Evolutionary conservation across 1,139 yeast species (phyloP), one percentile per base, ranked within the genome.

Genomic region (Debaryomycetaceae sp.): DNA sequence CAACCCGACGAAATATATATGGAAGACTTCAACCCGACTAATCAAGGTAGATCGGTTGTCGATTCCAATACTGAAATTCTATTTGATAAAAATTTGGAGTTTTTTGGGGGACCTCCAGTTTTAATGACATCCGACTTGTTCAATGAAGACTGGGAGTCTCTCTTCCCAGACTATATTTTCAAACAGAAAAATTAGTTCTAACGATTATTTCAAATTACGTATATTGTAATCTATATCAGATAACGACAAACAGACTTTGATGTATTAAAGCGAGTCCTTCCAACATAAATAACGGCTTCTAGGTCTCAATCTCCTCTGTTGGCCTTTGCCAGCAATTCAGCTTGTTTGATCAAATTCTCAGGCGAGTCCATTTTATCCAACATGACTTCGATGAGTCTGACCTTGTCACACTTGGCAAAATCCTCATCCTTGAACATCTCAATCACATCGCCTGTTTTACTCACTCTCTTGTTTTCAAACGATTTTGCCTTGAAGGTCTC

Each of bases 51-150:
- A 37, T 47, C 55, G 6, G 47, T 57, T 13, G 57, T 48, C 9
- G 60, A 59, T 22, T 40, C 60, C 17, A 59, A 57, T 42, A 52
- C 61, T 8, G 63, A 62, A 20, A 52, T 62, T 22, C 48, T 62
- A 36, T 44, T 58, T 39, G 62, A 58, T 40, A 70, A 68, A 33
- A 61, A 59, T 44, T 52, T 70, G 36, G 76, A 70, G 38, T 72
- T 73, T 53, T 68, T 75, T 50, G 80, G 80, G 11, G 80, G 81
- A 4, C 81, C 80, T 1, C 80, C 80, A 4, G 75, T 76, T 17
- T 68, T 75, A 45, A 75, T 76, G 80, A 75, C 80, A 0, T 73
- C 79, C 1, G 80, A 75, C 49, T 65, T 75, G 53, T 71, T 73
- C 51, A 70, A 71, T 47, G 78, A 73, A 49, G 78, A 75, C 51